These are phyloP conservation scores for Picea mariana DNA, from an alignment of 83 land plant species.

Conservation along the genomic window DNA sequence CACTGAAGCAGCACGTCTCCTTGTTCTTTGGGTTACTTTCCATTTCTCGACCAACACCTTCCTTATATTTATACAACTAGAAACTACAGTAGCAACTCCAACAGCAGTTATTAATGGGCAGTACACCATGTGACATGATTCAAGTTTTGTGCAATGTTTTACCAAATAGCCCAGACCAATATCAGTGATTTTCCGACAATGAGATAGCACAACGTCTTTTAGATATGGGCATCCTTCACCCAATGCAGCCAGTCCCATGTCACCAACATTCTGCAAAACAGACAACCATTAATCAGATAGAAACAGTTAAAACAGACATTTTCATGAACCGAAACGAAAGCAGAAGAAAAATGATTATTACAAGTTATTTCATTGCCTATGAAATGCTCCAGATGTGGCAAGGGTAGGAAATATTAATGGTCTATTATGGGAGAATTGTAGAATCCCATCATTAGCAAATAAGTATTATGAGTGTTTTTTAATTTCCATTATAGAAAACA, in stretches of 20 bases:
- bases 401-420: not conserved
- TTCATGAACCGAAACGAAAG: not conserved
- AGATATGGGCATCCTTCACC: conserved; percentile 73
- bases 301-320: not conserved
- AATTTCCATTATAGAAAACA: not conserved
- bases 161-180: conserved; percentile 67
- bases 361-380: not conserved
- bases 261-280: conserved; percentile 69
- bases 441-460: not conserved
- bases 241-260: conserved; percentile 66
- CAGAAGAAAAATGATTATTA: not conserved
- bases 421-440: not conserved
- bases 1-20: conserved; percentile 66
- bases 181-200: conserved; percentile 80
- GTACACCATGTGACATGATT: conserved; percentile 92
- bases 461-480: not conserved
- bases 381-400: not conserved
- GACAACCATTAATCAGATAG: not conserved
- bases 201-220: conserved; percentile 83
- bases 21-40: conserved; percentile 78
- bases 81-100: conserved; percentile 86
- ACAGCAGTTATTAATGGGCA: conserved; percentile 75
- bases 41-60: conserved; percentile 86
- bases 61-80: conserved; percentile 71
- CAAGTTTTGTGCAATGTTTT: conserved; percentile 56